These are phyloP conservation scores for Coemansia sp. DNA, from an alignment of 192 early-diverging fungal genomes.

Conservation along the genomic window DNA sequence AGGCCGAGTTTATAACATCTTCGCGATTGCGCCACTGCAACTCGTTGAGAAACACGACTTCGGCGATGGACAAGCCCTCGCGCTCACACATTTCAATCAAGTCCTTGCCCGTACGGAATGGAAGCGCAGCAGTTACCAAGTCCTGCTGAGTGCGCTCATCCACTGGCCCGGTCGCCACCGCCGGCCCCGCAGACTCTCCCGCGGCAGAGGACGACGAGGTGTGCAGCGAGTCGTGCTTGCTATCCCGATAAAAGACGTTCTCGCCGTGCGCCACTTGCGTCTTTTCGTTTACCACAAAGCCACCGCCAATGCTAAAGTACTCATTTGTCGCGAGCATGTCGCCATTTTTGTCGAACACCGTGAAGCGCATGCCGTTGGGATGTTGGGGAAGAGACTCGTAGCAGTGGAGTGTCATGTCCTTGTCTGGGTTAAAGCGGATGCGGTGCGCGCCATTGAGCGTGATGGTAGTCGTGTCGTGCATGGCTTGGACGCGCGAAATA, in stretches of 20 bases:
- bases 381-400: conserved; percentile 86
- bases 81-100: conserved; percentile 78
- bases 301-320: conserved; percentile 94
- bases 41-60: conserved; percentile 93
- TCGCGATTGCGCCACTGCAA: conserved; percentile 82
- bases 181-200: background rate
- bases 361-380: conserved; percentile 95
- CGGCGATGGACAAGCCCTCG: conserved; percentile 87
- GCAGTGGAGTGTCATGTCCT: conserved; percentile 87
- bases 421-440: conserved; percentile 80
- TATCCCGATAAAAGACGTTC: conserved; percentile 61
- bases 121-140: conserved; percentile 73
- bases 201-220: conserved; percentile 12
- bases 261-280: conserved; percentile 76
- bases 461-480: conserved; percentile 68
- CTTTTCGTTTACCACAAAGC: conserved; percentile 91
- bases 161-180: conserved; percentile 36
- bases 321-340: conserved; percentile 91
- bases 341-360: conserved; percentile 74
- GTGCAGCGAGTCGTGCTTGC: conserved; percentile 15
- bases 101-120: conserved; percentile 77
- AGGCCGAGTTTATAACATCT: conserved; percentile 71
- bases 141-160: conserved; percentile 66
- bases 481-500: conserved; percentile 67
- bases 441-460: conserved; percentile 69